A percentile compares a stretch with the other conserved stretches of the same genome.
Conservation (phyloP, 1,284 basidiomycete species). For the Pterulicium gracile region DNA sequence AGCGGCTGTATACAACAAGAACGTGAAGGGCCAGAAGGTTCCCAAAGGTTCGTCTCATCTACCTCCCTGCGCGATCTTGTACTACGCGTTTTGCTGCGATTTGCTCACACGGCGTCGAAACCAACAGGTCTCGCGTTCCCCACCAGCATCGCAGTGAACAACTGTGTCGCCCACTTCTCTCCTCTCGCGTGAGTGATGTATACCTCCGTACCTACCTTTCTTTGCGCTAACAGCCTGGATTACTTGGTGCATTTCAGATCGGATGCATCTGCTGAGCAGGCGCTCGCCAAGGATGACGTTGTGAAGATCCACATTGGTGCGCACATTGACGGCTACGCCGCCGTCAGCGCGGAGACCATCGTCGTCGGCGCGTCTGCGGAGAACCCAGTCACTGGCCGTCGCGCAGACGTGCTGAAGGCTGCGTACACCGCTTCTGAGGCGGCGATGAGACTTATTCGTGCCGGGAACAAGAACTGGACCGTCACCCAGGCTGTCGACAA, state of each 20-base stretch:
- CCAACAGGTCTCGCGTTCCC: constrained; percentile 83
- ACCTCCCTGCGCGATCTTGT: constrained; percentile 3
- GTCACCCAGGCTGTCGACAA: constrained; percentile 84
- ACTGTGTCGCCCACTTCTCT: constrained; percentile 75
- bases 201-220: constrained; percentile 3
- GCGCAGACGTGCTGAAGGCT: constrained; percentile 88
- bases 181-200: constrained; percentile 51
- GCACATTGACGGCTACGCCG: constrained; percentile 92
- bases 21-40: constrained; percentile 79
- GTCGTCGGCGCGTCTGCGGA: constrained; percentile 69
- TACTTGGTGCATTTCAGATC: constrained; percentile 39
- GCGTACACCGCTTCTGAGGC: constrained; percentile 90
- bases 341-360: constrained; percentile 86
- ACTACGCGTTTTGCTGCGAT: constrained; percentile 6
- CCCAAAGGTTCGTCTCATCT: constrained; percentile 65
- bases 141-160: constrained; percentile 89
- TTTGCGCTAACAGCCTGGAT: constrained; percentile 3
- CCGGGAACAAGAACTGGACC: constrained; percentile 90
- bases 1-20: constrained; percentile 82
- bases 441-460: constrained; percentile 80
- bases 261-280: constrained; percentile 54
- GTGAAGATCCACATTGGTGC: constrained; percentile 95
- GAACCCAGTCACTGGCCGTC: constrained; percentile 72
- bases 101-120: background rate
- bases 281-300: constrained; percentile 80